phyloP scores from a whole-genome alignment of 2,329 filamentous ascomycete genomes.

The Fusarium verticillioides region DNA sequence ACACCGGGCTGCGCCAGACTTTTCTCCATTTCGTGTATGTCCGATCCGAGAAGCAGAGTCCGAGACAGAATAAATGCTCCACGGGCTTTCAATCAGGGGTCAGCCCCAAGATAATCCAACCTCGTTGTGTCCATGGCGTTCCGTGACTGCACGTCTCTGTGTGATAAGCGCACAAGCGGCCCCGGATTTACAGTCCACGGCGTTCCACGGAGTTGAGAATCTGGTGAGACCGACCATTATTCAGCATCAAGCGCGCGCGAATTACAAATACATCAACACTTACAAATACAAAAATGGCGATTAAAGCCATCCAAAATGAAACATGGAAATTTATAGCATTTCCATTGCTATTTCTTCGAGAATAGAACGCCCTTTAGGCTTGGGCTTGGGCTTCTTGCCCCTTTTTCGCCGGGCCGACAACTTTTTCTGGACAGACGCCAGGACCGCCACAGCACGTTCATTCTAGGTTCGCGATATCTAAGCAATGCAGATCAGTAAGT shows the following conservation, averaged over 20 bases:
- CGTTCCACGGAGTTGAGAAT: slow-evolving; percentile 12
- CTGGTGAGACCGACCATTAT: accelerated
- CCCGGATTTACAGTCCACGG: slow-evolving; percentile 4
- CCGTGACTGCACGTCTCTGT: not conserved
- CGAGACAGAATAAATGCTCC: not conserved
- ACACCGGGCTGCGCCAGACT: not conserved
- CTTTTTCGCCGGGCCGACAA: too few relatives aligned
- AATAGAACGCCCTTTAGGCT: too few relatives aligned
- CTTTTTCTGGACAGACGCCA: too few relatives aligned
- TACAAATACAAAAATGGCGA: too few relatives aligned
- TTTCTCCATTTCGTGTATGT: not conserved
- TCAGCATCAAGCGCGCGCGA: not conserved
- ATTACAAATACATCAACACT: not conserved
- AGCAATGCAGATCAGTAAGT: too few relatives aligned
- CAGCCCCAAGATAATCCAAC: accelerated
- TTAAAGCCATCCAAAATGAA: too few relatives aligned
- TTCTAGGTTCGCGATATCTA: too few relatives aligned
- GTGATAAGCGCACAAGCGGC: not conserved
- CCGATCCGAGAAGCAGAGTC: not conserved
- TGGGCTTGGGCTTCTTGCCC: too few relatives aligned
- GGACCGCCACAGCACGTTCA: too few relatives aligned
- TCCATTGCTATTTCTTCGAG: too few relatives aligned
- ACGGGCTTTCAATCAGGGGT: not conserved
- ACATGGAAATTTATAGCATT: too few relatives aligned
- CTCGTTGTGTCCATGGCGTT: not conserved